Percentiles rank a stretch among this genome's conserved stretches.
Conservation (phyloP, 352 stramenopile species). For the Globisporangium iwayamae region DNA sequence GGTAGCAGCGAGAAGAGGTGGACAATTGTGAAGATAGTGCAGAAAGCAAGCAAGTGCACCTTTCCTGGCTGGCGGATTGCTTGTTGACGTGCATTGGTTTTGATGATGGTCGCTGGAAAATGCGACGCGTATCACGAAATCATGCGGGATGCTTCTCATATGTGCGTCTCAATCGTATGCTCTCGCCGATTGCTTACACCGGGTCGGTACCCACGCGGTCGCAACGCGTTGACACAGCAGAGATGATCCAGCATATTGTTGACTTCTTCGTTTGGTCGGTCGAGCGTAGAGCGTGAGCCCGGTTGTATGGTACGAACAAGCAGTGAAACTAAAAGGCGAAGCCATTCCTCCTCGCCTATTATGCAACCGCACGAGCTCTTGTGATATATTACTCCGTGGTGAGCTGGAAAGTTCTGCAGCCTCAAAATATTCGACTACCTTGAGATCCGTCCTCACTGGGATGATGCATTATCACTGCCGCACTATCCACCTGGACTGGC, state of each 20-base stretch:
- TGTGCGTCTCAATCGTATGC: background rate
- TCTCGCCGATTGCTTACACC: background rate
- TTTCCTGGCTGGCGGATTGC: constrained; percentile 1
- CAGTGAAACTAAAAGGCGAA: background rate
- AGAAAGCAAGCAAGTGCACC: constrained; percentile 1
- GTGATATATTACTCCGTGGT: background rate
- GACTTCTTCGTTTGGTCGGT: background rate
- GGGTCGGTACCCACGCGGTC: background rate
- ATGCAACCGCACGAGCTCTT: background rate
- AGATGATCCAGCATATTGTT: constrained; percentile 5
- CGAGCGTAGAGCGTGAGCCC: too few species aligned
- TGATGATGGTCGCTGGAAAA: background rate
- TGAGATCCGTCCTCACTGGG: background rate
- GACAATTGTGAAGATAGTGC: background rate
- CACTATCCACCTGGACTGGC: background rate
- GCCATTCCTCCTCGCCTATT: background rate
- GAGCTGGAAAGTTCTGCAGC: background rate
- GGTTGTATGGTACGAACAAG: background rate
- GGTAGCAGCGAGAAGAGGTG: background rate
- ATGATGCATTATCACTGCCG: background rate
- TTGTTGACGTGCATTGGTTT: background rate
- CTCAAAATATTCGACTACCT: background rate
- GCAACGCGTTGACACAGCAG: constrained; percentile 2
- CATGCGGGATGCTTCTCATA: background rate
- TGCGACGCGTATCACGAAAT: background rate